Base-by-base conservation (phyloP, 192 early-diverging fungal genomes). In the Jimgerdemannia lactiflua region DNA sequence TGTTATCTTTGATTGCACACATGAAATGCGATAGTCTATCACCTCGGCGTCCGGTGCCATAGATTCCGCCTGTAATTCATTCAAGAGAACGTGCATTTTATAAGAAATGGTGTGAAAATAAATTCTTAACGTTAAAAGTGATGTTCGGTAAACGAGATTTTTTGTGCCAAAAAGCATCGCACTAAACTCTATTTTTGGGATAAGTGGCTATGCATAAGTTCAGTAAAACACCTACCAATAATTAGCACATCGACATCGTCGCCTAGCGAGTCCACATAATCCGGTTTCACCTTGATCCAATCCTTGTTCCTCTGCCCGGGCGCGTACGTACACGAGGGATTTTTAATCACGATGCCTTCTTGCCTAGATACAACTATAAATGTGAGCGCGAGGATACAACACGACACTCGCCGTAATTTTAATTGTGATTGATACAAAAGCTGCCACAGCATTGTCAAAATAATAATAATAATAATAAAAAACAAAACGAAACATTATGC, bases 271-370 rank as follows among this genome's bases (percentile, higher is more conserved):
- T 92, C 91, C 11, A 95, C 79, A 77, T 94, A 95, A 17, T 95
- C 94, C 0, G 94, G 90, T 73, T 91, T 95, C 17, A 95, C 72
- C 71, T 95, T 95, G 41, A 95, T 70, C 94, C 94, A 95, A 29
- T 84, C 80, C 19, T 83, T 65, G 19, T 79, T 74, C 14, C 90
- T 83, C 67, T 83, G 83, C 39, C 88, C 80, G 11, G 84, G 83
- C 3, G 75, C 68, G 79, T 95, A 95, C 3, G 39, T 41, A 8
- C 86, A 83, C 4, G 70, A 64, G 3, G 94, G 94, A 64, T 92
- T 85, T 73, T 95, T 95, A 43, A 95, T 79, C 49, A 94, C 85
- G 63, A 95, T 80, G 0, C 89, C 89, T 78, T 88, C 87, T 72
- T 85, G 75, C 67, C 86, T 85, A 68, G 18, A 68, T 41, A 10